Evolutionary conservation across 306 rosid genomes (phyloP).

Genomic region (Mimosa pudica): DNA sequence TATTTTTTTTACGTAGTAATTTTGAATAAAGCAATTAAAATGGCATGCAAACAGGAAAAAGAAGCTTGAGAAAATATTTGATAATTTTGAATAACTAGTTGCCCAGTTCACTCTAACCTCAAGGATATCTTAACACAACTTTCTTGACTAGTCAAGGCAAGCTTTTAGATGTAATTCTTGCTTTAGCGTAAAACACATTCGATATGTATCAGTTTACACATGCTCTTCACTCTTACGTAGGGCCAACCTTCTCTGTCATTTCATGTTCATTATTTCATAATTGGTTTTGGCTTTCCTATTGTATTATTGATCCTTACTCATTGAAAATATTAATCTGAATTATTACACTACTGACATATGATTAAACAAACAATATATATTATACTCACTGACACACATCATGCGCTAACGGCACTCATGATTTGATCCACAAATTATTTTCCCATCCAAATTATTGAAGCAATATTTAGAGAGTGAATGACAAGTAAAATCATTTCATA

Average conservation of each 20-base stretch:
- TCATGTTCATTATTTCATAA: constrained; percentile 38
- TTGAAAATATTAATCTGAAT: constrained; percentile 25
- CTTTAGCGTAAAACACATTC: background rate
- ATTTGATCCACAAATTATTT: background rate
- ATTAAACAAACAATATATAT: background rate
- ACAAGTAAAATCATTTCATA: too few relatives aligned
- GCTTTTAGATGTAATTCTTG: background rate
- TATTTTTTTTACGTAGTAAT: too few relatives aligned
- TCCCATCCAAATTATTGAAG: background rate
- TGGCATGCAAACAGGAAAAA: too few relatives aligned
- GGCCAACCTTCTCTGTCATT: constrained; percentile 19
- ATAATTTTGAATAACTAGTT: too few relatives aligned
- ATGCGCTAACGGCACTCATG: background rate
- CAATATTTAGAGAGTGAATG: background rate
- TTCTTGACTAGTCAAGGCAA: background rate
- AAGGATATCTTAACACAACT: background rate
- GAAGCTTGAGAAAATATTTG: too few relatives aligned
- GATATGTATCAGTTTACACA: background rate
- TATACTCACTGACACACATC: background rate
- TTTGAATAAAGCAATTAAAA: too few relatives aligned
- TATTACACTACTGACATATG: background rate
- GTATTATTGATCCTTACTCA: background rate
- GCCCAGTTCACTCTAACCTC: too few relatives aligned
- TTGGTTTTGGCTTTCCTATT: background rate
- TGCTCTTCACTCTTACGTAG: constrained; percentile 27